phyloP scores from a whole-genome alignment of 2,329 filamentous ascomycete genomes.

The Macroventuria anomochaeta region DNA sequence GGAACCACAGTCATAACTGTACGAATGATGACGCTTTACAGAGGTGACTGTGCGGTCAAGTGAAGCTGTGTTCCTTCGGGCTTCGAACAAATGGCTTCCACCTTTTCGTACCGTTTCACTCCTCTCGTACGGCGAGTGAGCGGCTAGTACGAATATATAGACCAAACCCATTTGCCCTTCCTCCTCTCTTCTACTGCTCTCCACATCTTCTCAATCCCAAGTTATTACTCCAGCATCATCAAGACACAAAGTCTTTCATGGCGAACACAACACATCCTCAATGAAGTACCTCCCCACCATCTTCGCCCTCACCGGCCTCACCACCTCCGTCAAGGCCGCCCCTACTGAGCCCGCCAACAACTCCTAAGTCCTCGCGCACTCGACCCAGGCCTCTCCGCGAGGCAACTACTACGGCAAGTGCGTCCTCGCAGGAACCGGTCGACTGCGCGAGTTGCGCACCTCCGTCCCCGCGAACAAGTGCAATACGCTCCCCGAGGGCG shows the following conservation, averaged over 20 bases:
- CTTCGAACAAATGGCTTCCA: neutral
- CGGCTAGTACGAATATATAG: neutral
- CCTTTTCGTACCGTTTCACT: neutral
- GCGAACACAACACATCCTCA: neutral
- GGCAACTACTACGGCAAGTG: constrained; percentile 4
- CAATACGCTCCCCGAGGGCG: neutral
- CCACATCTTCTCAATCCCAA: neutral
- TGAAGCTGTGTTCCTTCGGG: neutral
- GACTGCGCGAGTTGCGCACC: constrained; percentile 3
- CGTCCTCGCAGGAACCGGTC: neutral
- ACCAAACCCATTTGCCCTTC: too few relatives aligned
- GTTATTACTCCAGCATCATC: neutral
- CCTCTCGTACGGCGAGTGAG: neutral
- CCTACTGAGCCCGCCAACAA: neutral
- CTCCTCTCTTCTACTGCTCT: too few relatives aligned
- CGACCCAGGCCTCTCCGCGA: neutral
- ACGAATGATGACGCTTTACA: neutral
- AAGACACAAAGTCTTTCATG: too few relatives aligned
- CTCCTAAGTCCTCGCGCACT: neutral
- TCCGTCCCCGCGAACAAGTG: constrained; percentile 4
- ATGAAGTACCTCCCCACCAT: neutral
- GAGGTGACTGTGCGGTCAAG: too few relatives aligned
- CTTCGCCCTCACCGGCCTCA: neutral
- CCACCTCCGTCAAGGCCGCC: neutral
- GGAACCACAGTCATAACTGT: too few relatives aligned